Conservation (phyloP, 768 basidiomycete species). For the Nidularia pulvinata region DNA sequence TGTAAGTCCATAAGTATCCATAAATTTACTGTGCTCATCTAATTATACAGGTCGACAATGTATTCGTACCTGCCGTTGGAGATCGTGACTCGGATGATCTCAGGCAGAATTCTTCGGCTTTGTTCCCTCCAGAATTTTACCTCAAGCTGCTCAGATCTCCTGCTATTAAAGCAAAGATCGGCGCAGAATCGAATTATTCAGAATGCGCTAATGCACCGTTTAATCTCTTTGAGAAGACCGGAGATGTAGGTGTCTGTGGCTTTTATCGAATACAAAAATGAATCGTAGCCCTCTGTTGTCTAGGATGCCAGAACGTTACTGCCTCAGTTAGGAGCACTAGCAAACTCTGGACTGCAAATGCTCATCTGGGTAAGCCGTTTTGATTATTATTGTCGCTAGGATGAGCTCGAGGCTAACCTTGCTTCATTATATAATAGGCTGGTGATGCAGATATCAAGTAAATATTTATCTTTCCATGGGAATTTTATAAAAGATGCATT, state of each 20-base stretch:
- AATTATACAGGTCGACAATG: conserved; percentile 33
- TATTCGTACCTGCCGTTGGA: conserved; percentile 51
- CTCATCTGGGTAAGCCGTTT: conserved; percentile 42
- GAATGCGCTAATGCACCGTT: conserved; percentile 49
- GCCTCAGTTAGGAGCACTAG: conserved; percentile 46
- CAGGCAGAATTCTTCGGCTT: conserved; percentile 48
- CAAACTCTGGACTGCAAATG: conserved; percentile 37
- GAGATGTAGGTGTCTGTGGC: conserved; percentile 40
- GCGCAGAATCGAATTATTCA: conserved; percentile 45
- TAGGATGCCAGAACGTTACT: conserved; percentile 57
- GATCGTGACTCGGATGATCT: conserved; percentile 56
- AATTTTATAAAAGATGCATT: no score
- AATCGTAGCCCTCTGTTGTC: neutral
- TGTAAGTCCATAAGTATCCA: conserved; percentile 27
- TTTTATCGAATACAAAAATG: neutral
- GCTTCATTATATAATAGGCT: conserved; percentile 20
- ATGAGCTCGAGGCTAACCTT: neutral
- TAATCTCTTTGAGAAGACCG: conserved; percentile 43
- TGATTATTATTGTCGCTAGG: neutral
- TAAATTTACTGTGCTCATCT: neutral
- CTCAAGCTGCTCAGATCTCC: conserved; percentile 38
- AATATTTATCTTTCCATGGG: conserved; percentile 3
- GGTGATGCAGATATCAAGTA: conserved; percentile 54
- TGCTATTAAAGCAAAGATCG: conserved; percentile 40
- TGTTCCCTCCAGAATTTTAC: conserved; percentile 61